A percentile compares a stretch with the other conserved stretches of the same genome.
phyloP scores from a whole-genome alignment of 2,329 filamentous ascomycete species.

The Hypoxylon rubiginosum region DNA sequence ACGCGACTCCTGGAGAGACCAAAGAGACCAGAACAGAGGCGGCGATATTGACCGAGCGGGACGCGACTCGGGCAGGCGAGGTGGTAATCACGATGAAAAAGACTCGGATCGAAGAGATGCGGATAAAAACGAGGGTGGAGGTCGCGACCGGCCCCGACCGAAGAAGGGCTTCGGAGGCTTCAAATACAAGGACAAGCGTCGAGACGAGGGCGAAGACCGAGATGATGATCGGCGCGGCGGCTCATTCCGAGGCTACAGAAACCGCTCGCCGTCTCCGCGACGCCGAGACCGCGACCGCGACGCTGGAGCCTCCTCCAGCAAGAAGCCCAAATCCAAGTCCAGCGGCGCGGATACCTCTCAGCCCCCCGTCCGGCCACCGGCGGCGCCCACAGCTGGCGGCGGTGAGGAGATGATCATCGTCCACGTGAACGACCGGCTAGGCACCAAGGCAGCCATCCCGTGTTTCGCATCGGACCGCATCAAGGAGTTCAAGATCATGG shows the following conservation, averaged over 20 bases:
- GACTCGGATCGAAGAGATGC: constrained; percentile 23
- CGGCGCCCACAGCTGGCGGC: constrained; percentile 52
- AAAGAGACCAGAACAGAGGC: constrained; percentile 27
- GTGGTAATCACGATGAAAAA: constrained; percentile 19
- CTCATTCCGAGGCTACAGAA: constrained; percentile 67
- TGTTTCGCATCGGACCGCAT: constrained; percentile 88
- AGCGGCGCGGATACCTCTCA: constrained; percentile 48
- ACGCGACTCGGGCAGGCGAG: constrained; percentile 11
- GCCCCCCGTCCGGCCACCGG: constrained; percentile 52
- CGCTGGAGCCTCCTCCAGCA: constrained; percentile 42
- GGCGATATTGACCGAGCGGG: constrained; percentile 7
- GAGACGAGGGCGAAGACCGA: constrained; percentile 61
- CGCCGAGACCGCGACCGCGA: constrained; percentile 56
- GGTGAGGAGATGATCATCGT: constrained; percentile 97
- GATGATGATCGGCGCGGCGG: constrained; percentile 56
- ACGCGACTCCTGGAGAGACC: constrained; percentile 26
- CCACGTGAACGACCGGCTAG: constrained; percentile 92
- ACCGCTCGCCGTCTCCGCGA: constrained; percentile 56
- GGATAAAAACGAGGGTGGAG: constrained; percentile 34
- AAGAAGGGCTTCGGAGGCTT: constrained; percentile 63
- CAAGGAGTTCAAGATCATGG: constrained; percentile 89
- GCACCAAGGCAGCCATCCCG: constrained; percentile 94
- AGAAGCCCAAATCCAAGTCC: constrained; percentile 50
- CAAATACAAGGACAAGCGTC: constrained; percentile 70
- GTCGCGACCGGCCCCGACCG: constrained; percentile 46